phyloP scores from a whole-genome alignment of 257 asterid species.

The Gardenia jasminoides region DNA sequence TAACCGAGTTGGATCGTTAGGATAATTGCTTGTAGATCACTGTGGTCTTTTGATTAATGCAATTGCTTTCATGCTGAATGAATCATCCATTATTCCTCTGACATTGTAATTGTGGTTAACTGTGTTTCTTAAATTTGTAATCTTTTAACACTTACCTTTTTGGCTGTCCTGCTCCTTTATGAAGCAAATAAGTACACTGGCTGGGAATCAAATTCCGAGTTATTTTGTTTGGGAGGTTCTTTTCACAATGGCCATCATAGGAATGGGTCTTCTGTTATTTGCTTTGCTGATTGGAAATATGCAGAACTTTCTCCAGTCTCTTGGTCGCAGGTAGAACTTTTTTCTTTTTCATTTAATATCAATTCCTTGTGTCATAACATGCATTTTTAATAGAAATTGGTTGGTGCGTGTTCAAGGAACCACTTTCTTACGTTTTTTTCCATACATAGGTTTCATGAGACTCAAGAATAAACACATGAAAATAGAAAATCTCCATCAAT shows the following conservation, averaged over 20 bases:
- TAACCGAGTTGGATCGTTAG: neutral
- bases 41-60: neutral
- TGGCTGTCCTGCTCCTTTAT: conserved; percentile 17
- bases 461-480: neutral
- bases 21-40: neutral
- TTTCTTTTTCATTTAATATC: neutral
- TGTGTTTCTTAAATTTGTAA: neutral
- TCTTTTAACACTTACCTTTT: neutral
- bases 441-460: neutral
- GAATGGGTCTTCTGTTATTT: conserved; percentile 80
- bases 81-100: neutral
- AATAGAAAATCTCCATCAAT: neutral
- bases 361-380: neutral
- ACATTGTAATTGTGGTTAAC: neutral
- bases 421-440: neutral
- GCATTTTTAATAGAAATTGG: neutral
- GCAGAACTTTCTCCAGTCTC: conserved; percentile 93
- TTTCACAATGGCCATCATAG: conserved; percentile 84
- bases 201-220: conserved; percentile 90
- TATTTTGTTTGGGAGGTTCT: conserved; percentile 75
- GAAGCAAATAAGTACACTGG: conserved; percentile 90
- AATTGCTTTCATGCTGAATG: neutral
- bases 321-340: conserved; percentile 68
- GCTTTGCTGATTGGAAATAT: conserved; percentile 91
- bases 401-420: neutral